phyloP scores from a whole-genome alignment of 2,329 filamentous ascomycete species.

The Talaromyces sp. region DNA sequence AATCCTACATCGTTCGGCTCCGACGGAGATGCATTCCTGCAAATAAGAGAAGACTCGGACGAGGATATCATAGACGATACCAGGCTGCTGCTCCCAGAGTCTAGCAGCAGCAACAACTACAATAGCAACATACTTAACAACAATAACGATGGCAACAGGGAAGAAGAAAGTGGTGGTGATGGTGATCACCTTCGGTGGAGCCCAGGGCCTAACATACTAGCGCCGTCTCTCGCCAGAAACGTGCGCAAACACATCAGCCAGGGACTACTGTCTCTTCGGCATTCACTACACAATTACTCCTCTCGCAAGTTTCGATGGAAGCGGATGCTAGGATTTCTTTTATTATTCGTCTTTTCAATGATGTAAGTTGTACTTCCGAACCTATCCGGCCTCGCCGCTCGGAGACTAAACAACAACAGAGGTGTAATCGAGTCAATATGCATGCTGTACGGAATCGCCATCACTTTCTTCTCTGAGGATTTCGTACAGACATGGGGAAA shows the following conservation, averaged over 20 bases:
- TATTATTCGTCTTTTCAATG: conserved; percentile 23
- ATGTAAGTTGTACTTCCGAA: conserved; percentile 5
- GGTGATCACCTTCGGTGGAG: background rate
- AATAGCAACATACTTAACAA: background rate
- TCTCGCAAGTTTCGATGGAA: background rate
- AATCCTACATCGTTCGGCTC: background rate
- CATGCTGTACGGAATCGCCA: conserved; percentile 31
- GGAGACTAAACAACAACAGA: conserved; percentile 16
- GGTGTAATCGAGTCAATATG: conserved; percentile 38
- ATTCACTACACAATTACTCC: background rate
- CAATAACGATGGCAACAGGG: background rate
- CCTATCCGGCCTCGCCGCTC: background rate
- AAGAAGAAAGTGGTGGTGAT: background rate
- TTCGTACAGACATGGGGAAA: conserved; percentile 30
- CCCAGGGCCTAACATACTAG: background rate
- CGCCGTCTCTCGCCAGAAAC: background rate
- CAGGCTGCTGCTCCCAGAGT: background rate
- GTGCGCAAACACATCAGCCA: background rate
- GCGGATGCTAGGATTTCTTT: background rate
- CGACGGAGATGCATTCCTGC: background rate
- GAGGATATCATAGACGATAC: background rate
- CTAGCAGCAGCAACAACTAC: background rate
- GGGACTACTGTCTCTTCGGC: background rate
- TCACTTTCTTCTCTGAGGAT: conserved; percentile 39
- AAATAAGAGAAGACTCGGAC: background rate